Percentiles rank a stretch among this genome's conserved stretches.
These are phyloP conservation scores for Crithidia bombi DNA, from an alignment of 208 protist genomes.

Conservation along the genomic window DNA sequence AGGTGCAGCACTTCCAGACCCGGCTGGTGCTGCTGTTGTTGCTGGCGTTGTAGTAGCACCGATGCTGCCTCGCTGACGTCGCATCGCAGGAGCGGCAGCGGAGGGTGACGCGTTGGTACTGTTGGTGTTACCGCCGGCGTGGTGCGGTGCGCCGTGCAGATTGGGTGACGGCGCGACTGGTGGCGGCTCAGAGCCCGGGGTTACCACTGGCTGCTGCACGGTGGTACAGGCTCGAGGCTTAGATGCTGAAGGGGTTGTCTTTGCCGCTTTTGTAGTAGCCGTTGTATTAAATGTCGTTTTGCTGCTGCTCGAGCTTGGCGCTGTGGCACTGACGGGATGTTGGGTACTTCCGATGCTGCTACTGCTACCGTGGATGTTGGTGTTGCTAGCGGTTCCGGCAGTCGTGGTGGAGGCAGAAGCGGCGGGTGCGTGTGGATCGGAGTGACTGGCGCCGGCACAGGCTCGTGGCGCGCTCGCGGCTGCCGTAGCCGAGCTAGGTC, in stretches of 20 bases:
- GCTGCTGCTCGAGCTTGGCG: neutral
- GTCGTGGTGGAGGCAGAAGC: too few species aligned
- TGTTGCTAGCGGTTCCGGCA: neutral
- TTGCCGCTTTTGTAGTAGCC: neutral
- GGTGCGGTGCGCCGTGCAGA: neutral
- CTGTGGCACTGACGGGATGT: neutral
- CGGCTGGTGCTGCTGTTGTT: neutral
- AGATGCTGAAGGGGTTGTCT: neutral
- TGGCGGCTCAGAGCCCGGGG: neutral
- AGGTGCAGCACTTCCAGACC: neutral
- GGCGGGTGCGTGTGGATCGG: neutral
- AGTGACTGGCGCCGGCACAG: neutral
- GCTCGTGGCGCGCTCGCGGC: neutral
- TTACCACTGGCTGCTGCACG: neutral
- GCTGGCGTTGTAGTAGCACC: neutral
- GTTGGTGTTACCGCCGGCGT: neutral
- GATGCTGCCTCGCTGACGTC: slow-evolving; percentile 8
- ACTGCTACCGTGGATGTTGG: neutral
- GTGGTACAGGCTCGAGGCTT: neutral
- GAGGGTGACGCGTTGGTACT: neutral
- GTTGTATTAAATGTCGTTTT: neutral
- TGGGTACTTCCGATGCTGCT: neutral
- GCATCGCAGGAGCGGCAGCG: neutral
- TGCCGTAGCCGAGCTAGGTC: neutral
- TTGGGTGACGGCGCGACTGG: neutral